Evolutionary conservation across 2,329 filamentous ascomycete species (phyloP).

Genomic region (Albophoma yamanashiensis): DNA sequence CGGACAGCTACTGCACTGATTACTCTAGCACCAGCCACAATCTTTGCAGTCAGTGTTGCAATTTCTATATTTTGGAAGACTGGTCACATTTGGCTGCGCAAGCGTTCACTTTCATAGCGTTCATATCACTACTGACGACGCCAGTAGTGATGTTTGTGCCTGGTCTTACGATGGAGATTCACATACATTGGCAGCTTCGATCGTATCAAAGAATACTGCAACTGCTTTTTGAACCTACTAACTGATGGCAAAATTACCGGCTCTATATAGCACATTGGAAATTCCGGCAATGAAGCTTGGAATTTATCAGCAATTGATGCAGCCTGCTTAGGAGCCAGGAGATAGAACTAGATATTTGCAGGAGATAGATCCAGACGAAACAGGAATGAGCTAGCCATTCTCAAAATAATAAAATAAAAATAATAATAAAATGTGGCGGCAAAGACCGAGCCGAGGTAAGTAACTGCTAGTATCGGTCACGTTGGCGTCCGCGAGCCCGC

Average conservation of each 20-base stretch:
- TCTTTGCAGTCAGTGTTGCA: not conserved
- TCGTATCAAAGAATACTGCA: not conserved
- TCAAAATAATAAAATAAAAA: too few relatives aligned
- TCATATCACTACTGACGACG: not conserved
- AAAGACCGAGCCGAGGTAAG: not conserved
- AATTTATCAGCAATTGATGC: not conserved
- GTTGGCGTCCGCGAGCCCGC: not conserved
- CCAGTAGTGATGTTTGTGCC: not conserved
- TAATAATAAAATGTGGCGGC: not conserved
- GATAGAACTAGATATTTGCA: not conserved
- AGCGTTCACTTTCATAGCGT: not conserved
- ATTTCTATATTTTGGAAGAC: not conserved
- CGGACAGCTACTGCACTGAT: not conserved
- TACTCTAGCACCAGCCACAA: not conserved
- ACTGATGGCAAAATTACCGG: not conserved
- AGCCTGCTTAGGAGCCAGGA: not conserved
- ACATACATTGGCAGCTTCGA: not conserved
- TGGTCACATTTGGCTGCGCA: not conserved
- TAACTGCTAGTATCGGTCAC: not conserved
- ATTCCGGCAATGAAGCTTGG: not conserved
- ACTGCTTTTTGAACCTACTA: not conserved
- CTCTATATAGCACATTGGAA: not conserved
- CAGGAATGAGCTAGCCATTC: not conserved
- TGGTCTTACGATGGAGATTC: not conserved
- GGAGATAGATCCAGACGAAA: not conserved